Conservation (phyloP, 352 stramenopile species). For the Pythium brachiatum region DNA sequence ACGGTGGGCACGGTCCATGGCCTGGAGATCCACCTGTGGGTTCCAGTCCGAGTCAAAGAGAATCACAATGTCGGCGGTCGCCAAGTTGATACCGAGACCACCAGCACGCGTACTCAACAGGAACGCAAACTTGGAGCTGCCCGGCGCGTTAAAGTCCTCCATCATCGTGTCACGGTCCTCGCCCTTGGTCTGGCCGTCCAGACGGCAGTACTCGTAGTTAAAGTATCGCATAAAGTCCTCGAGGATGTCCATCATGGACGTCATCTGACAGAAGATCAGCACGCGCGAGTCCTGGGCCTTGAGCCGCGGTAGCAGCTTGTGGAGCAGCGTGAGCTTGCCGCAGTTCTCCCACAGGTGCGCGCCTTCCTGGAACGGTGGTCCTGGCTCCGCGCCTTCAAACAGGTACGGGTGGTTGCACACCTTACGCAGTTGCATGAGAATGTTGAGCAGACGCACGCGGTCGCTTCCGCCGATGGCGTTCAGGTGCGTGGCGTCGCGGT, state of each 20-base stretch:
- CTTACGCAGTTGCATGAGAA: conserved; percentile 98
- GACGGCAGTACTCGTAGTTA: conserved; percentile 78
- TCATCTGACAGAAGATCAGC: conserved; percentile 99
- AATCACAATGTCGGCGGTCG: conserved; percentile 99
- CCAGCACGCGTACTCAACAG: conserved; percentile 96
- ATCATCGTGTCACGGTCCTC: conserved; percentile 91
- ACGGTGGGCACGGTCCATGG: conserved; percentile 97
- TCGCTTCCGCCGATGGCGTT: conserved; percentile 97
- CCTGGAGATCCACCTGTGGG: conserved; percentile 98
- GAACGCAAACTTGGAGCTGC: conserved; percentile 97
- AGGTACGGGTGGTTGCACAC: conserved; percentile 99
- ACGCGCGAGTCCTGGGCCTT: conserved; percentile 90
- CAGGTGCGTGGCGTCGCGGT: conserved; percentile 94
- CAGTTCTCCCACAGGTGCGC: conserved; percentile 98
- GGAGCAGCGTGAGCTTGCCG: conserved; percentile 97
- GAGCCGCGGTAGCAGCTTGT: conserved; percentile 89
- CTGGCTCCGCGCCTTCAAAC: conserved; percentile 97
- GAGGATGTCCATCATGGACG: conserved; percentile 98
- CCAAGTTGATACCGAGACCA: conserved; percentile 98
- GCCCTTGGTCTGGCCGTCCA: conserved; percentile 83
- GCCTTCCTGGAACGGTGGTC: conserved; percentile 96
- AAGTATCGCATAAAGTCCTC: conserved; percentile 98
- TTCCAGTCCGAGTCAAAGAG: conserved; percentile 99
- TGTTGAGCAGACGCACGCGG: conserved; percentile 95
- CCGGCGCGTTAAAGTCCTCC: conserved; percentile 97